phyloP scores from a whole-genome alignment of 2,329 filamentous ascomycete genomes.

The Fusarium xyrophilum region DNA sequence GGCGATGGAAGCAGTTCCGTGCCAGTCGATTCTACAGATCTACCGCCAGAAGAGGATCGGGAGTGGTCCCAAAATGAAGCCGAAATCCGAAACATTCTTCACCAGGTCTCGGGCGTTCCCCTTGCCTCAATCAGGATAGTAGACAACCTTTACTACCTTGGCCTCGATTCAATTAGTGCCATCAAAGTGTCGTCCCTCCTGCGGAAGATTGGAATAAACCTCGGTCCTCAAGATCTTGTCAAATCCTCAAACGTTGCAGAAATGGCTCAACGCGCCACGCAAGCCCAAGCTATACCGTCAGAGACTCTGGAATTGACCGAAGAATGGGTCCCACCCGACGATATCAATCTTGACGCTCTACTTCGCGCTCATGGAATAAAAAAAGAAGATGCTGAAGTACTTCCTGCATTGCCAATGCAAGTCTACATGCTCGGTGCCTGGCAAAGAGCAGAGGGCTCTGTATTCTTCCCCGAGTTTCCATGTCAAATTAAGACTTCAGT shows the following conservation, averaged over 20 bases:
- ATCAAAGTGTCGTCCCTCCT: conserved; percentile 82
- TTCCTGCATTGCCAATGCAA: conserved; percentile 80
- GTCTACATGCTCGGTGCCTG: conserved; percentile 80
- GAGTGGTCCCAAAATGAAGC: conserved; percentile 48
- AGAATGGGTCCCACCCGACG: conserved; percentile 44
- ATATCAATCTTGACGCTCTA: conserved; percentile 50
- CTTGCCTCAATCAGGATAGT: conserved; percentile 63
- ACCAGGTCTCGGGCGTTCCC: conserved; percentile 66
- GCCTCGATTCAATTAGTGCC: conserved; percentile 89
- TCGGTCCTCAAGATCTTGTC: conserved; percentile 76
- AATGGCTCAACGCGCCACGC: conserved; percentile 58
- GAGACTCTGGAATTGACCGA: conserved; percentile 15
- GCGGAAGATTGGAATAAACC: conserved; percentile 64
- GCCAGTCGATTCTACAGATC: not conserved
- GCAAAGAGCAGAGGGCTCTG: conserved; percentile 68
- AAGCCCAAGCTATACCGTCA: not conserved
- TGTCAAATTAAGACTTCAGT: conserved; percentile 59
- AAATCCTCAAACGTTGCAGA: conserved; percentile 67
- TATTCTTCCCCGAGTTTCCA: conserved; percentile 78
- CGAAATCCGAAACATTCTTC: conserved; percentile 56
- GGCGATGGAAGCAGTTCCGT: not conserved
- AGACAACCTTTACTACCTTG: conserved; percentile 80
- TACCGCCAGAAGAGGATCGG: not conserved
- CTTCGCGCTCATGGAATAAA: conserved; percentile 52
- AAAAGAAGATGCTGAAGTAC: conserved; percentile 58